Evolutionary conservation across 805 yeast species (phyloP), one percentile per base, ranked within the genome.

Genomic region (Metschnikowia continentalis): DNA sequence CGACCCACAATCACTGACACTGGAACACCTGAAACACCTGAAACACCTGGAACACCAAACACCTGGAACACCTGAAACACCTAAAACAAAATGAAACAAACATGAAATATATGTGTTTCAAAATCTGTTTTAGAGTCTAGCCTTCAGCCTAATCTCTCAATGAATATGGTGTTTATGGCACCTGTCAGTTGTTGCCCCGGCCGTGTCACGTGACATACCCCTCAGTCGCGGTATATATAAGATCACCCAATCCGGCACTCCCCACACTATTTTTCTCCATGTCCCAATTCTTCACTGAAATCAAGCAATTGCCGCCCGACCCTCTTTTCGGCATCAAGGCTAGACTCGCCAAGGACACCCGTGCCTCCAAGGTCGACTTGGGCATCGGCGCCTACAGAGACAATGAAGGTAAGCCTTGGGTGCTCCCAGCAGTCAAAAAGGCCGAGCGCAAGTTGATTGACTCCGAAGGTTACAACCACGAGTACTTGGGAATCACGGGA

Each of bases 301-400:
- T 87, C 56, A 77, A 76, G 46, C 80, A 78, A 60, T 71, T 86
- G 53, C 96, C 96, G 26, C 86, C 92, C 32, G 97, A 90, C 69
- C 90, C 96, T 6, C 78, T 90, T 48, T 91, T 90, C 61, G 94
- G 87, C 6, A 78, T 90, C 56, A 87, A 86, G 68, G 84, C 85
- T 39, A 76, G 92, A 64, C 82, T 71, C 62, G 61, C 67, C 22
- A 75, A 77, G 37, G 95, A 88, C 62, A 14, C 77, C 3, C 74
- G 92, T 51, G 17, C 76, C 2, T 70, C 72, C 53, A 91, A 90
- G 69, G 96, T 90, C 46, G 96, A 90, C 65, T 75, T 88, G 60
- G 94, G 95, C 36, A 86, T 88, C 56, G 96, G 96, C 54, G 88
- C 89, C 41, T 84, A 84, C 70, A 76, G 89, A 65, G 88, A 84